Percentiles rank a stretch among this genome's conserved stretches.
Evolutionary conservation across 306 rosid species (phyloP).

Genomic region (Malus orientalis): DNA sequence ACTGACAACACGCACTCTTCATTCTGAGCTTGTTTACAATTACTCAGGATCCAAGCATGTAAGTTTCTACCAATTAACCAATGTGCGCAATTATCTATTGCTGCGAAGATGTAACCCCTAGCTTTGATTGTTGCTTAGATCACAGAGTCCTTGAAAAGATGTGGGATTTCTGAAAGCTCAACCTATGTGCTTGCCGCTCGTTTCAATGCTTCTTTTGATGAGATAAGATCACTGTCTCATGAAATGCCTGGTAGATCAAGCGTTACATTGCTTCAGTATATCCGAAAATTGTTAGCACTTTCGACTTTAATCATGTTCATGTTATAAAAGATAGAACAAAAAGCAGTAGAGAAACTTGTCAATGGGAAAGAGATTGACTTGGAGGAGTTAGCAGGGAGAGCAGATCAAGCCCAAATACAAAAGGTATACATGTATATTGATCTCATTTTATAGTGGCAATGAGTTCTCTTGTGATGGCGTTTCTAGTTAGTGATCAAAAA

Average conservation of each 20-base stretch:
- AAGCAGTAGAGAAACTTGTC: conserved; percentile 56
- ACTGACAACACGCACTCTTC: conserved; percentile 79
- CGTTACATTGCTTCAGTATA: not conserved
- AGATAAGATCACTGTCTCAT: conserved; percentile 35
- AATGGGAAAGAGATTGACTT: conserved; percentile 58
- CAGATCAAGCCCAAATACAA: conserved; percentile 64
- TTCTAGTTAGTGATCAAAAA: conserved; percentile 1
- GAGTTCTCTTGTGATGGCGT: not conserved
- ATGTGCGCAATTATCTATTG: not conserved
- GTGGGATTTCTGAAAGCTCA: conserved; percentile 68
- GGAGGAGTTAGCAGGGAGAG: conserved; percentile 66
- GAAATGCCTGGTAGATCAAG: not conserved
- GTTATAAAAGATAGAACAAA: conserved; percentile 32
- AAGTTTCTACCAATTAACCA: not conserved
- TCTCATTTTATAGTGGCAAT: not conserved
- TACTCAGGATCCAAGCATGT: conserved; percentile 94
- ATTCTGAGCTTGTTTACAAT: conserved; percentile 90
- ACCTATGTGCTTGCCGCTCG: conserved; percentile 71
- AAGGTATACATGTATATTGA: conserved; percentile 40
- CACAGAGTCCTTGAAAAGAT: conserved; percentile 82
- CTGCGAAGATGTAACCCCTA: conserved; percentile 16
- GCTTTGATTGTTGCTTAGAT: conserved; percentile 43
- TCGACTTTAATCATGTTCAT: not conserved
- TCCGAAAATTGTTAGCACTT: not conserved
- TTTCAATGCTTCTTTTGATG: conserved; percentile 64